Conservation (phyloP, 2,329 filamentous ascomycete genomes). For the Pleomassaria siparia region DNA sequence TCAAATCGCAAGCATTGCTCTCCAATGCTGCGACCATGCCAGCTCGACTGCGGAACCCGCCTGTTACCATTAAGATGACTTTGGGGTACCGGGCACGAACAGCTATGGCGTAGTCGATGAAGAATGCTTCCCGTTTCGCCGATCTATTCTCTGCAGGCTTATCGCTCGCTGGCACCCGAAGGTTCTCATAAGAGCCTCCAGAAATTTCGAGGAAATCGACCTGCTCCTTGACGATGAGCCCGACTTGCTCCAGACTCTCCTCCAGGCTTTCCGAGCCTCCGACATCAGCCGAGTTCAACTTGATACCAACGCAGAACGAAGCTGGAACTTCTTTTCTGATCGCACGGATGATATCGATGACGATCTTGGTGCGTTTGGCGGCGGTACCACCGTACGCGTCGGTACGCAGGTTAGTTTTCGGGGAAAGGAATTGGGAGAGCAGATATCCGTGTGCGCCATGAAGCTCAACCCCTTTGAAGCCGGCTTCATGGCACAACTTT, state of each 20-base stretch:
- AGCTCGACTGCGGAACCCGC: slow-evolving; percentile 54
- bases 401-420: slow-evolving; percentile 49
- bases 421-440: slow-evolving; percentile 46
- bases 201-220: slow-evolving; percentile 71
- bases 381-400: slow-evolving; percentile 53
- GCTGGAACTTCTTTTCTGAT: slow-evolving; percentile 46
- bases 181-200: slow-evolving; percentile 53
- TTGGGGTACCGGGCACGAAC: slow-evolving; percentile 45
- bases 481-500: slow-evolving; percentile 50
- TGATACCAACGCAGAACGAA: slow-evolving; percentile 51
- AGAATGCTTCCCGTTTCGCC: slow-evolving; percentile 35
- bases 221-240: slow-evolving; percentile 50
- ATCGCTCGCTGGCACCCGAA: slow-evolving; percentile 9
- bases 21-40: slow-evolving; percentile 59
- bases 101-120: slow-evolving; percentile 62
- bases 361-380: slow-evolving; percentile 49
- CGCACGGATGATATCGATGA: slow-evolving; percentile 49
- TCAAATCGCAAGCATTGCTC: slow-evolving; percentile 21
- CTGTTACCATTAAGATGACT: slow-evolving; percentile 57
- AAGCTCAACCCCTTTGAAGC: slow-evolving; percentile 57
- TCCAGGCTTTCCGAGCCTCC: slow-evolving; percentile 44
- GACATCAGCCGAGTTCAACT: slow-evolving; percentile 54
- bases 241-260: slow-evolving; percentile 61
- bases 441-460: slow-evolving; percentile 57
- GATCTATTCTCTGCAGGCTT: slow-evolving; percentile 1